A percentile compares a stretch with the other conserved stretches of the same genome.
phyloP scores from a whole-genome alignment of 495 filamentous ascomycete species.

The Filosporella fistucella region DNA sequence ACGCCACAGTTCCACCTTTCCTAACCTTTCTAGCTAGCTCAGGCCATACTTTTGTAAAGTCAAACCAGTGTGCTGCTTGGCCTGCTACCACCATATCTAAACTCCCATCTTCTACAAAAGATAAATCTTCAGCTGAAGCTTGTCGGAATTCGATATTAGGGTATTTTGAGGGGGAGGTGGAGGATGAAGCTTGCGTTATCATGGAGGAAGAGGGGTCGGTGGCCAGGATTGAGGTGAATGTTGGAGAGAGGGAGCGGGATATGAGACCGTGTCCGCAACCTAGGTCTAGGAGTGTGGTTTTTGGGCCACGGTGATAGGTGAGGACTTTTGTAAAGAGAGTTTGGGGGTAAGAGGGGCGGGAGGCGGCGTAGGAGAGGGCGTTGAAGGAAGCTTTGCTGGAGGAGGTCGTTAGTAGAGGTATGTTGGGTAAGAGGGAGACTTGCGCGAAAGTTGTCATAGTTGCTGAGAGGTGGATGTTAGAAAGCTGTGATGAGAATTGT shows the following conservation, averaged over 20 bases:
- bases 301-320: slow-evolving; percentile 42
- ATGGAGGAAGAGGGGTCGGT: slow-evolving; percentile 56
- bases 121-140: slow-evolving; percentile 45
- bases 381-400: slow-evolving; percentile 45
- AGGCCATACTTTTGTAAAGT: slow-evolving; percentile 45
- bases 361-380: slow-evolving; percentile 52
- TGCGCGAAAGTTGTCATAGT: too few species aligned
- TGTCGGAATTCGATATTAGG: slow-evolving; percentile 41
- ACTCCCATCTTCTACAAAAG: slow-evolving; percentile 37
- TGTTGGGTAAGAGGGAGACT: too few species aligned
- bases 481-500: too few species aligned
- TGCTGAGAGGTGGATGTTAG: too few species aligned
- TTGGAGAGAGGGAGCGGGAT: slow-evolving; percentile 44
- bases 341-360: slow-evolving; percentile 59
- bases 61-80: slow-evolving; percentile 65
- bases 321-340: slow-evolving; percentile 49
- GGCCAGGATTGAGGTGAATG: slow-evolving; percentile 45
- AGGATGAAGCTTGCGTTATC: slow-evolving; percentile 45
- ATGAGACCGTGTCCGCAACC: slow-evolving; percentile 58
- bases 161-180: slow-evolving; percentile 21
- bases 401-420: too few species aligned
- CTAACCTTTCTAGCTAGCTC: slow-evolving; percentile 49
- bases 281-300: slow-evolving; percentile 48
- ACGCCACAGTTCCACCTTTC: slow-evolving; percentile 50
- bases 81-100: slow-evolving; percentile 55